These are phyloP conservation scores for Hymenoscyphus fraxineus DNA, from an alignment of 2,329 filamentous ascomycete species.

Conservation along the genomic window DNA sequence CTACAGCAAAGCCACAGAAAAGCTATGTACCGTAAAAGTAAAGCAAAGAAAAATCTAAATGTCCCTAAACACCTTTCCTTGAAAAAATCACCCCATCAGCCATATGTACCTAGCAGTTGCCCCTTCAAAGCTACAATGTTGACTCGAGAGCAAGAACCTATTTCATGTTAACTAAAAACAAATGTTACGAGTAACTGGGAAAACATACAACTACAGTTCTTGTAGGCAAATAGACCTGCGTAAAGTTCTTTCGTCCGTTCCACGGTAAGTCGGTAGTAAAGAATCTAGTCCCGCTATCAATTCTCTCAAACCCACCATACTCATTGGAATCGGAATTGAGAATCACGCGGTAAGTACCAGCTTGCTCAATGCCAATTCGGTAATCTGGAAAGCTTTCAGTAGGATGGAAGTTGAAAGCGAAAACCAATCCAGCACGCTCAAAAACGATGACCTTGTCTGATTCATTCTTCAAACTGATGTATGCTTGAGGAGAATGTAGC, in stretches of 20 bases:
- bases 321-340: slow-evolving; percentile 74
- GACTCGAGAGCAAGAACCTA: slow-evolving; percentile 38
- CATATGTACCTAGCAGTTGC: background rate
- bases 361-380: slow-evolving; percentile 77
- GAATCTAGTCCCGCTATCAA: slow-evolving; percentile 78
- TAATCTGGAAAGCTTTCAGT: slow-evolving; percentile 86
- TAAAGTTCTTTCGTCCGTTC: slow-evolving; percentile 87
- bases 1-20: slow-evolving; percentile 4
- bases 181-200: too few species aligned
- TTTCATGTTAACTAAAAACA: slow-evolving; percentile 13
- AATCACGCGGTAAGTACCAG: slow-evolving; percentile 83
- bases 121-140: slow-evolving; percentile 19
- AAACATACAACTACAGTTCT: slow-evolving; percentile 74
- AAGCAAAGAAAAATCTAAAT: background rate
- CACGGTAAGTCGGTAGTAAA: slow-evolving; percentile 88
- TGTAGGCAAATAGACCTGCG: slow-evolving; percentile 85
- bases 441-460: slow-evolving; percentile 93
- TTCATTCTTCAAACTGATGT: slow-evolving; percentile 91
- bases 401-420: slow-evolving; percentile 95
- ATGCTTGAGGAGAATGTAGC: slow-evolving; percentile 81
- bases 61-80: background rate
- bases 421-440: slow-evolving; percentile 84
- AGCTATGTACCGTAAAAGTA: slow-evolving; percentile 2
- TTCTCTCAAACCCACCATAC: slow-evolving; percentile 75
- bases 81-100: background rate